Evolutionary conservation across 2,329 filamentous ascomycete genomes (phyloP), one percentile per base, ranked within the genome.

Genomic region (Diplodia intermedia): DNA sequence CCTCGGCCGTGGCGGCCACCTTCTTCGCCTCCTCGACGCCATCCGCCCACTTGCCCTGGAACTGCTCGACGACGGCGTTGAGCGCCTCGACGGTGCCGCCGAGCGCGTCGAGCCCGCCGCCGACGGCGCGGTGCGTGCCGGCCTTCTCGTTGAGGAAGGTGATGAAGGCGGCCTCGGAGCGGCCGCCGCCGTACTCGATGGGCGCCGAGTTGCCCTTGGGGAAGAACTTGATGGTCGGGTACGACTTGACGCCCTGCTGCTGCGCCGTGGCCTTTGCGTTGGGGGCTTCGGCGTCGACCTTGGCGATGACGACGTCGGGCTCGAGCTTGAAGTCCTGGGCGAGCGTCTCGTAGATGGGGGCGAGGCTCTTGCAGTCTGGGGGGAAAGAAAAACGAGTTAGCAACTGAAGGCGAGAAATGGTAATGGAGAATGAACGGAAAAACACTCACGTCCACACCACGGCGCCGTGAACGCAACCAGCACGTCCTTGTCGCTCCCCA

Each of bases 171-270:
- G 86, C 84, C 84, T 97, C 93, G 61, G 84, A 84, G 72, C 95
- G 94, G 70, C 87, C 91, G 70, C 91, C 90, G 66, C 85, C 82
- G 86, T 97, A 99, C 55, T 84, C 77, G 74, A 90, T 86, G 55
- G 89, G 80, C 76, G 91, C 88, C 71, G 86, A 91, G 77, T 89
- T 91, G 73, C 93, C 94, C 79, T 91, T 91, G 73, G 93, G 88
- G 87, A 97, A 99, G 88, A 90, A 99, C 84, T 97, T 97, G 85
- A 99, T 97, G 71, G 95, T 99, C 61, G 95, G 95, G 86, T 96
- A 99, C 43, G 91, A 92, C 67, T 86, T 86, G 73, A 99, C 88
- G 70, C 89, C 92, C 77, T 95, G 90, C 63, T 90, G 88, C 77
- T 88, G 81, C 63, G 93, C 90, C 61, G 90, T 89, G 54, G 87